A percentile compares a stretch with the other conserved stretches of the same genome.
phyloP scores from a whole-genome alignment of 2,329 filamentous ascomycete genomes.

The Colletotrichum tofieldiae region DNA sequence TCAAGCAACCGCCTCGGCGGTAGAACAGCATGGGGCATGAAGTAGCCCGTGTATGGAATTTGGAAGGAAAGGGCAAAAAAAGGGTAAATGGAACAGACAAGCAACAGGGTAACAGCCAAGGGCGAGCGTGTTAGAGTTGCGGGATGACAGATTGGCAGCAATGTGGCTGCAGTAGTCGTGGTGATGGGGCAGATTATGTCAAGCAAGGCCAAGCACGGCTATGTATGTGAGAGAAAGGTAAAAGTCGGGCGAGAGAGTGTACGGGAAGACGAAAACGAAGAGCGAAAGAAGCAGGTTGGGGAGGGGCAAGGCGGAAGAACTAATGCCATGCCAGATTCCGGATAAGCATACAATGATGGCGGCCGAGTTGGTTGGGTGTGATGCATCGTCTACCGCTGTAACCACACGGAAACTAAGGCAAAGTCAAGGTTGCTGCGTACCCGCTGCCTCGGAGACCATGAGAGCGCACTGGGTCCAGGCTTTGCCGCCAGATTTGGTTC shows the following conservation, averaged over 20 bases:
- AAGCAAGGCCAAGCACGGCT: not conserved
- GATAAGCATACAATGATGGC: slow-evolving; percentile 7
- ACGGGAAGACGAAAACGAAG: not conserved
- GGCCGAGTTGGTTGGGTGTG: not conserved
- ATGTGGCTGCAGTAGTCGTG: slow-evolving; percentile 22
- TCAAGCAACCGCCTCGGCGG: slow-evolving; percentile 11
- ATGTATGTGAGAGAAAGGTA: not conserved
- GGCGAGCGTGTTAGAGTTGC: slow-evolving; percentile 23
- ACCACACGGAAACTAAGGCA: not conserved
- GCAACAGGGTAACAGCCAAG: not conserved
- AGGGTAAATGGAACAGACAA: not conserved
- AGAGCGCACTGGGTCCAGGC: slow-evolving; percentile 25
- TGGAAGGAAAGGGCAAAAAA: not conserved
- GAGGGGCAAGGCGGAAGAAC: not conserved
- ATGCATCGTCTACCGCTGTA: too few relatives aligned
- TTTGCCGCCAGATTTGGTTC: slow-evolving; percentile 28
- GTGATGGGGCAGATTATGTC: not conserved
- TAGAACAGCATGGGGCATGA: not conserved
- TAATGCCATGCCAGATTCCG: slow-evolving; percentile 1
- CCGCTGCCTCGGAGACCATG: slow-evolving; percentile 22
- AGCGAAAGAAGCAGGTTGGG: not conserved
- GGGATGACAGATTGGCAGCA: slow-evolving; percentile 32
- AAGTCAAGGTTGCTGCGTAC: slow-evolving; percentile 1
- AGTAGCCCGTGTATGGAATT: slow-evolving; percentile 21
- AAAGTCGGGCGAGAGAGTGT: too few relatives aligned